A percentile compares a stretch with the other conserved stretches of the same genome.
Evolutionary conservation across 768 basidiomycete genomes (phyloP).

Genomic region (Kwoniella pini): DNA sequence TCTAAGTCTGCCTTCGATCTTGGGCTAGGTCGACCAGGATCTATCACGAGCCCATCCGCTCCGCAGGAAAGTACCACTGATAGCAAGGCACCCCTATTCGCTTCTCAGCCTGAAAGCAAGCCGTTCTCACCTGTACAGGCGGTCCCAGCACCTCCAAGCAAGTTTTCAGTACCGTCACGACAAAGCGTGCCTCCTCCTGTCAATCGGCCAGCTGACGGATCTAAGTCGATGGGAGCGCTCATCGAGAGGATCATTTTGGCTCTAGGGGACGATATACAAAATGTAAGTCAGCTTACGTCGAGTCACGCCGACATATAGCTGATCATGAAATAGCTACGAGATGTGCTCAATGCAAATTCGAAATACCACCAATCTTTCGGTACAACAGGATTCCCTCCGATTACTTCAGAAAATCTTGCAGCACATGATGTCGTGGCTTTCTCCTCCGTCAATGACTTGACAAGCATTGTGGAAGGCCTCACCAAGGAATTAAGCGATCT

Average conservation of each 20-base stretch:
- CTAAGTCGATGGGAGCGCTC: conserved; percentile 71
- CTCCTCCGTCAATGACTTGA: conserved; percentile 62
- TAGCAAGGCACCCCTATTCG: no score
- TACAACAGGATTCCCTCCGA: conserved; percentile 42
- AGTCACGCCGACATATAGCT: no score
- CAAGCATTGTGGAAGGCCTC: conserved; percentile 24
- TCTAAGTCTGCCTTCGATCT: conserved; percentile 34
- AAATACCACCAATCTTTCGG: conserved; percentile 49
- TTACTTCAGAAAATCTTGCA: conserved; percentile 60
- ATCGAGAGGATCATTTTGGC: conserved; percentile 60
- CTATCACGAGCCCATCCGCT: no score
- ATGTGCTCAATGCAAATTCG: conserved; percentile 56
- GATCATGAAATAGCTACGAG: conserved; percentile 57
- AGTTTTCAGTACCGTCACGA: conserved; percentile 8
- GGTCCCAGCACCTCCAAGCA: neutral
- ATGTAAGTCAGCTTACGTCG: conserved; percentile 60
- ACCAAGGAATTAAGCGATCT: conserved; percentile 30
- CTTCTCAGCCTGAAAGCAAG: no score
- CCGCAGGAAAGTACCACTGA: no score
- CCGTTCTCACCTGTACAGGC: neutral
- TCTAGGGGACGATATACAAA: conserved; percentile 62
- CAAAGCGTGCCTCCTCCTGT: neutral
- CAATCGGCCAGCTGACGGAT: conserved; percentile 24
- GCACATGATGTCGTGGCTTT: conserved; percentile 64
- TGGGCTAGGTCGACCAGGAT: conserved; percentile 41